Evolutionary conservation across 768 basidiomycete genomes (phyloP).

Genomic region (Sporobolomyces roseus): DNA sequence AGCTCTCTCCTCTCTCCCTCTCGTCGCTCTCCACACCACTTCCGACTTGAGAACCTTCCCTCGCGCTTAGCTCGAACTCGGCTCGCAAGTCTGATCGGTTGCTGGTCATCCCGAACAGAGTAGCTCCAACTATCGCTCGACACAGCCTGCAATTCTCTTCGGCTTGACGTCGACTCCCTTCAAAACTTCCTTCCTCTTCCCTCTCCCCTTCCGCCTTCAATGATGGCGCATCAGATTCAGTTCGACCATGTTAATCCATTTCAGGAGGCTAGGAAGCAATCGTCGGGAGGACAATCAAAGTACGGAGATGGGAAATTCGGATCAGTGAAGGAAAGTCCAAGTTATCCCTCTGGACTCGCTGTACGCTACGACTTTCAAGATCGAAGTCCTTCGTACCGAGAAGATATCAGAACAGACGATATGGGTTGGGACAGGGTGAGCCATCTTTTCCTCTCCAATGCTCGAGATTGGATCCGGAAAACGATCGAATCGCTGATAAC

Average conservation of each 20-base stretch:
- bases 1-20: too few species aligned
- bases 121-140: too few species aligned
- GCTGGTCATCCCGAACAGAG: too few species aligned
- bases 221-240: not conserved
- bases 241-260: constrained; percentile 6
- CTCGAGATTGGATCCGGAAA: not conserved
- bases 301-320: not conserved
- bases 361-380: constrained; percentile 17
- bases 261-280: not conserved
- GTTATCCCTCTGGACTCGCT: not conserved
- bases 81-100: too few species aligned
- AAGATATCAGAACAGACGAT: not conserved
- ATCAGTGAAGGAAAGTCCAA: not conserved
- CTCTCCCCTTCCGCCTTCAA: not conserved
- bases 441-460: not conserved
- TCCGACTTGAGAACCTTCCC: too few species aligned
- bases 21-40: too few species aligned
- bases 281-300: not conserved
- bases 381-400: not conserved
- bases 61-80: too few species aligned
- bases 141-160: too few species aligned
- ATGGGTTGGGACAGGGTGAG: constrained; percentile 16
- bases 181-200: not conserved
- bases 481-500: not conserved
- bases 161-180: not conserved